Base-by-base conservation (phyloP, 2,329 filamentous ascomycete genomes). In the Phaeosphaeriaceae sp. region DNA sequence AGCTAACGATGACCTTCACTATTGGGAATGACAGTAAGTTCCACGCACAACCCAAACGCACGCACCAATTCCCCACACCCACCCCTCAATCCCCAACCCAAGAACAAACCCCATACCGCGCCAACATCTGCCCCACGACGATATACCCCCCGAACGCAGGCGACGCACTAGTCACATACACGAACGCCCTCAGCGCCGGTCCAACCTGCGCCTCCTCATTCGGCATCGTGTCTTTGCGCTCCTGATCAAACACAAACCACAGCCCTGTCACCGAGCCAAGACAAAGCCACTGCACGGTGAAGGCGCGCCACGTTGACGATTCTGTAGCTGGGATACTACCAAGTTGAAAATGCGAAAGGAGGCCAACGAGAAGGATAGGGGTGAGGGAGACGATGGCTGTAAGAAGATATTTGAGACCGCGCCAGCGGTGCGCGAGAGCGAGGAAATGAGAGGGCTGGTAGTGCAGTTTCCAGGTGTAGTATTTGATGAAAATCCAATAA, bases 91-190 rank as follows among this genome's bases (percentile, higher is more conserved):
- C 55, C 6, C 57, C 54, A 28, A 58, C 45, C 53, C 50, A 58
- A 13, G 42, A 29, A 43, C 60, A 62, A 47, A 49, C 43, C 20
- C 60, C 66, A 54, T 67, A 71, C 8, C 56, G 50, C 21, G 3
- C 45, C 15, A 70, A 15, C 68, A 70, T 70, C 49, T 68, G 54
- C 12, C 50, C 61, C 11, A 70, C 66, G 20, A 66, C 58, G 7
- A 68, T 42, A 37, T 64, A 63, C 1, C 63, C 65, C 1, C 63
- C 61, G 4, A 71, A 46, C 1, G 66, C 62, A 1, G 63, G 58
- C 30, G 37, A 42, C 13, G 28, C 44, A 36, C 43, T 55, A 2
- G 54, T 8, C 12, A 53, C 13, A 49, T 54, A 57, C 40, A 35
- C 12, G 18, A 42, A 23, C 2, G 28, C 34, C 15, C 50, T 49